Evolutionary conservation across 1,284 basidiomycete species (phyloP).

Genomic region (Heterobasidion occidentale): DNA sequence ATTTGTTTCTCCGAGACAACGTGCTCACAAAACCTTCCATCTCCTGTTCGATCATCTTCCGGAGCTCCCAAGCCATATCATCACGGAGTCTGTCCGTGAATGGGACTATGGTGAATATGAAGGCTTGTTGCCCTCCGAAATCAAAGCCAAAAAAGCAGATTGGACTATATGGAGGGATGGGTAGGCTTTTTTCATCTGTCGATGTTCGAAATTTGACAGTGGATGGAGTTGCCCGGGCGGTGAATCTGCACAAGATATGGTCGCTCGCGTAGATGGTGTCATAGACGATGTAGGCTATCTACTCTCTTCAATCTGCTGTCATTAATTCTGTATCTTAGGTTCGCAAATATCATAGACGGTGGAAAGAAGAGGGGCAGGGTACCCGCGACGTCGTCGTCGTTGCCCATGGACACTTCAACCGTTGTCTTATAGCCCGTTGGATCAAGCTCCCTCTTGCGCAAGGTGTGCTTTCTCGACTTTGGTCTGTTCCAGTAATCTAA

Average conservation of each 20-base stretch:
- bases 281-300: conserved; percentile 49
- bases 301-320: not conserved
- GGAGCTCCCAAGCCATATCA: conserved; percentile 41
- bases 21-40: conserved; percentile 82
- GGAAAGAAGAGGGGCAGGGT: conserved; percentile 55
- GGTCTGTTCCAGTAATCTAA: not conserved
- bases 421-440: conserved; percentile 80
- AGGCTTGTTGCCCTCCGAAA: conserved; percentile 71
- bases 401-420: conserved; percentile 81
- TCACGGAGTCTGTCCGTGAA: conserved; percentile 66
- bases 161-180: conserved; percentile 86
- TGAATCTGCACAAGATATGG: conserved; percentile 77
- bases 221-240: conserved; percentile 79
- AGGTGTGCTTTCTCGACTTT: conserved; percentile 32
- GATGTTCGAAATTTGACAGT: not conserved
- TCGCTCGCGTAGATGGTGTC: conserved; percentile 67
- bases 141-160: conserved; percentile 52
- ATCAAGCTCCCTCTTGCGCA: conserved; percentile 57
- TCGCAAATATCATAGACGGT: conserved; percentile 67
- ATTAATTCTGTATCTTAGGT: conserved; percentile 37
- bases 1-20: conserved; percentile 76
- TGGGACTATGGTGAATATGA: conserved; percentile 94
- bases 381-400: conserved; percentile 69
- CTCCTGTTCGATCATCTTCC: conserved; percentile 61
- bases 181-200: conserved; percentile 26